These are phyloP conservation scores for Condylostoma magnum DNA, from an alignment of 169 alveolate species.

Conservation along the genomic window DNA sequence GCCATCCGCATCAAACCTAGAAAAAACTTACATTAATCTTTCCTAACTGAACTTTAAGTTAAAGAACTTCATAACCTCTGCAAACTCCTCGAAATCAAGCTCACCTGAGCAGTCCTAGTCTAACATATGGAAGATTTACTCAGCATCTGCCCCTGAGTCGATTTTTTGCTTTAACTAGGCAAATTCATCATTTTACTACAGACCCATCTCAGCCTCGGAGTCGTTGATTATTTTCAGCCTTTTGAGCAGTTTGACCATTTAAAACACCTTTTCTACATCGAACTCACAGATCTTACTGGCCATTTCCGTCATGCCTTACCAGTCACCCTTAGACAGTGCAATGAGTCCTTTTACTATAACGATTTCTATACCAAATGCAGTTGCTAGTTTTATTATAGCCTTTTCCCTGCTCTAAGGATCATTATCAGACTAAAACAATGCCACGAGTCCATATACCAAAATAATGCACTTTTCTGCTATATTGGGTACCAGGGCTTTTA, in stretches of 20 bases:
- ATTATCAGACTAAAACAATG: slow-evolving; percentile 6
- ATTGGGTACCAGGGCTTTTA: not conserved
- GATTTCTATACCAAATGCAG: not conserved
- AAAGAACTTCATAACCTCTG: slow-evolving; percentile 30
- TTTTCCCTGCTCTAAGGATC: not conserved
- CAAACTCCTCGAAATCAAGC: slow-evolving; percentile 30
- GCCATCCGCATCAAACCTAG: slow-evolving; percentile 26
- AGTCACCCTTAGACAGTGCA: not conserved
- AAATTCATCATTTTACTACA: not conserved
- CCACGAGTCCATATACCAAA: not conserved
- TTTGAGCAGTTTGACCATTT: not conserved
- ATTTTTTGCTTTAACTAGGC: not conserved
- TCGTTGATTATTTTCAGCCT: slow-evolving; percentile 1
- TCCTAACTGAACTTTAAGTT: slow-evolving; percentile 16
- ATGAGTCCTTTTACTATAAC: not conserved
- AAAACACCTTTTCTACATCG: not conserved
- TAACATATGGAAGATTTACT: slow-evolving; percentile 15
- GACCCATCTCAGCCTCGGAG: not conserved
- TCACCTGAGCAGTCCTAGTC: slow-evolving; percentile 33
- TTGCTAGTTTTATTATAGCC: not conserved
- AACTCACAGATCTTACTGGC: slow-evolving; percentile 8
- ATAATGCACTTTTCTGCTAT: not conserved
- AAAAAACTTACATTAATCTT: slow-evolving; percentile 3
- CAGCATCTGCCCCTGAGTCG: not conserved
- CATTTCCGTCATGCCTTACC: slow-evolving; percentile 1